phyloP scores from a whole-genome alignment of 306 rosid species.

The Rubus parviflorus region DNA sequence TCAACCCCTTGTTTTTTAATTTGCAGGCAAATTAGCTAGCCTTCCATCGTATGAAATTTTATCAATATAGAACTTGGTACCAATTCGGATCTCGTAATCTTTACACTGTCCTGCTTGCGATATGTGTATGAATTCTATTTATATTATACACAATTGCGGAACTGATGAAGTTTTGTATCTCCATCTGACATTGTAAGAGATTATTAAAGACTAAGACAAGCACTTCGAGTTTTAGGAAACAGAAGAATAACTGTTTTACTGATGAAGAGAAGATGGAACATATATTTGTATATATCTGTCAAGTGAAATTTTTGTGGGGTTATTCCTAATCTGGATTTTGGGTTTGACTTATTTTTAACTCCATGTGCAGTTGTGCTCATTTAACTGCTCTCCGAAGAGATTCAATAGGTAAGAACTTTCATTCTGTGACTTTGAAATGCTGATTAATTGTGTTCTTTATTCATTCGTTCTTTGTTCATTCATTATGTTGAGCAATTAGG shows the following conservation, averaged over 20 bases:
- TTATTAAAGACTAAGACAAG: too few relatives aligned
- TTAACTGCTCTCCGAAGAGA: conserved; percentile 93
- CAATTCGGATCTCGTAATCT: too few relatives aligned
- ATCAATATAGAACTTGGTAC: too few relatives aligned
- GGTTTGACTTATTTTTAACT: background rate
- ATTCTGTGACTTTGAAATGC: conserved; percentile 18
- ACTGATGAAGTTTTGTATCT: too few relatives aligned
- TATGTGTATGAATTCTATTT: too few relatives aligned
- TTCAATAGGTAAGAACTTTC: conserved; percentile 67
- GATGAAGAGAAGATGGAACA: background rate
- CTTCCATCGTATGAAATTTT: too few relatives aligned
- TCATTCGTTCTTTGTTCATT: background rate
- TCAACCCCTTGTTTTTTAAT: too few relatives aligned
- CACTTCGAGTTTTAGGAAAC: background rate
- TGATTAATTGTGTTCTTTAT: background rate
- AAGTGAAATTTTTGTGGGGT: background rate
- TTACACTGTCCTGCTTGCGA: too few relatives aligned
- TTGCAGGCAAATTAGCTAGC: too few relatives aligned
- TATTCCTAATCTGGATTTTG: background rate
- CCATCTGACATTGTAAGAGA: too few relatives aligned
- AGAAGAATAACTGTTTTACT: background rate
- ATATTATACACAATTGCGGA: too few relatives aligned
- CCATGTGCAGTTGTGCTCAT: conserved; percentile 81
- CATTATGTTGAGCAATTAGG: background rate
- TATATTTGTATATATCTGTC: background rate